Base-by-base conservation (phyloP, 1,139 yeast genomes). In the Lodderomyces jiufengensis region DNA sequence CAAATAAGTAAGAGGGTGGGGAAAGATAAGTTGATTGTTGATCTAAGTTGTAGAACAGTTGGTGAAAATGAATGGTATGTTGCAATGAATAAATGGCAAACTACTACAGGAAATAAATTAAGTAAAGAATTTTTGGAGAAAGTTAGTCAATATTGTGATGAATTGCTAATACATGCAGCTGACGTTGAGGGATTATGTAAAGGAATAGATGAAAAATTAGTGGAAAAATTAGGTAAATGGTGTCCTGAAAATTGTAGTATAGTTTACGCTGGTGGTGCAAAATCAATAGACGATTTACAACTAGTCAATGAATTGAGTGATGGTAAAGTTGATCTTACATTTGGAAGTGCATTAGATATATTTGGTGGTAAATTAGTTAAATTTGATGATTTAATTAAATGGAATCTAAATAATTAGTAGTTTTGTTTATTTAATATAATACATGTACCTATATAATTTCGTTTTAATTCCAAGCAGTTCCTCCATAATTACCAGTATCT, bases 211-310 rank as follows among this genome's bases (percentile, higher is more conserved):
- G 80, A 80, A 50, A 73, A 79, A 13, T 66, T 92, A 36, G 97
- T 92, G 4, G 42, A 45, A 18, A 73, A 73, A 38, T 66, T 92
- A 27, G 88, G 90, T 10, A 76, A 80, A 47, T 92, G 98, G 97
- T 76, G 82, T 41, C 72, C 75, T 3, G 29, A 42, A 1, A 71
- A 69, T 1, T 73, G 85, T 2, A 88, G 83, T 27, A 78, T 86
- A 5, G 95, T 90, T 1, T 92, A 92, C 57, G 99, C 98, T 25
- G 99, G 99, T 10, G 99, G 99, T 1, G 98, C 97, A 26, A 81
- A 78, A 49, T 76, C 78, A 59, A 55, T 84, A 0, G 57, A 61
- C 0, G 98, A 92, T 56, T 68, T 92, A 41, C 69, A 65, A 9
- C 63, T 70, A 15, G 98, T 92, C 2, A 57, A 77, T 7, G 46